A percentile compares a stretch with the other conserved stretches of the same genome.
phyloP scores from a whole-genome alignment of 345 rosid genomes.

The Brassica cretica region DNA sequence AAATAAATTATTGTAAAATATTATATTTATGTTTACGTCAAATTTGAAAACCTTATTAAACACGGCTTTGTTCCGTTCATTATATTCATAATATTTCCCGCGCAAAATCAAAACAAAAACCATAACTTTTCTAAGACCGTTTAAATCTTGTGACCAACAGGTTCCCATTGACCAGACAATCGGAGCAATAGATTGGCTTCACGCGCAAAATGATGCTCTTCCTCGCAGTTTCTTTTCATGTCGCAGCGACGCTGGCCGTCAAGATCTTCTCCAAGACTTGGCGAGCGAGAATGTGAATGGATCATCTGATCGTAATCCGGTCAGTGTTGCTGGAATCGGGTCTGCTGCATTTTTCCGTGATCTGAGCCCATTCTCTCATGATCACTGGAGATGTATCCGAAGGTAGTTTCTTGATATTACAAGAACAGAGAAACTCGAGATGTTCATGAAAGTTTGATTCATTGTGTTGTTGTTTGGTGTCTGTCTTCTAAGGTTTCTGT shows the following conservation, averaged over 20 bases:
- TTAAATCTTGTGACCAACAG: conserved; percentile 28
- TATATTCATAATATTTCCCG: conserved; percentile 8
- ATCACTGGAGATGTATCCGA: conserved; percentile 75
- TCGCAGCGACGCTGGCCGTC: conserved; percentile 29
- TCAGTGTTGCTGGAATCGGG: conserved; percentile 84
- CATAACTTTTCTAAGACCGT: not conserved
- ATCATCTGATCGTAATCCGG: conserved; percentile 34
- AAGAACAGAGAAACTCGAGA: not conserved
- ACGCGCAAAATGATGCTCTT: conserved; percentile 60
- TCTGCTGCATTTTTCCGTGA: conserved; percentile 70
- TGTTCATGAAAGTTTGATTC: not conserved
- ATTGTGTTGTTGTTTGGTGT: conserved; percentile 38
- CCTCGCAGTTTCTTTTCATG: conserved; percentile 74
- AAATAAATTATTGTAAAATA: too few relatives aligned
- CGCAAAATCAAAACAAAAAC: conserved; percentile 7
- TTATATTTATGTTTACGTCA: too few relatives aligned
- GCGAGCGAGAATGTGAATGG: conserved; percentile 44
- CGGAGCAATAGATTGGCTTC: conserved; percentile 82
- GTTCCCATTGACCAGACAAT: conserved; percentile 62
- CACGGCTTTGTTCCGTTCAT: not conserved
- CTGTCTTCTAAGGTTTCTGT: conserved; percentile 70
- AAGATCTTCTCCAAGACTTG: conserved; percentile 39
- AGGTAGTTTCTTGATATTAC: conserved; percentile 42
- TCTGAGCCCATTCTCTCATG: conserved; percentile 69
- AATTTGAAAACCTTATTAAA: not conserved